phyloP scores from a whole-genome alignment of 768 basidiomycete species.

The Dentipellis sp. region DNA sequence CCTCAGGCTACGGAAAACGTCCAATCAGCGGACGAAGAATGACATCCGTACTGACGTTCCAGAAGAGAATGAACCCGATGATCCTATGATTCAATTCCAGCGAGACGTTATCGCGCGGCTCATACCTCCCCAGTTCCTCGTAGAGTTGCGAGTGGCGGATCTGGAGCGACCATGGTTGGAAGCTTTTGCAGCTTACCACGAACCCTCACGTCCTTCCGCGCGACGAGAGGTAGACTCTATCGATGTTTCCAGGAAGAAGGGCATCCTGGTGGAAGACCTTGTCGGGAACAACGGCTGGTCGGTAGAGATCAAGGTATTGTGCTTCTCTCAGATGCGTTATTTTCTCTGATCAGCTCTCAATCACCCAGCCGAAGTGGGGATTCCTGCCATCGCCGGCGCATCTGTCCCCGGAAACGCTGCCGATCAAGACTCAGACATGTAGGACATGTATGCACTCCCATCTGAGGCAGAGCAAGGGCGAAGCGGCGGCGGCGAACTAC shows the following conservation, averaged over 20 bases:
- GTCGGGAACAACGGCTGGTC: slow-evolving; percentile 56
- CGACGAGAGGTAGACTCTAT: slow-evolving; percentile 50
- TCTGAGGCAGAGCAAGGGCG: slow-evolving; percentile 33
- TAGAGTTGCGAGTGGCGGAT: slow-evolving; percentile 40
- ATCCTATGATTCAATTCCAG: slow-evolving; percentile 48
- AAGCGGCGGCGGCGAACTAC: slow-evolving; percentile 39
- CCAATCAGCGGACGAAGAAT: slow-evolving; percentile 14
- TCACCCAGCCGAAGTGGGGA: slow-evolving; percentile 87
- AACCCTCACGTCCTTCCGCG: slow-evolving; percentile 43
- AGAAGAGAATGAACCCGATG: slow-evolving; percentile 22
- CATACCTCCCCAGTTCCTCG: slow-evolving; percentile 51
- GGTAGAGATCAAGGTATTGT: slow-evolving; percentile 82
- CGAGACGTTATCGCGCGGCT: slow-evolving; percentile 52
- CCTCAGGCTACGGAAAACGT: slow-evolving; percentile 70
- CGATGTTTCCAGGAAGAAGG: slow-evolving; percentile 45
- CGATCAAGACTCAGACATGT: slow-evolving; percentile 64
- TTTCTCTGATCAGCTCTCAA: neutral
- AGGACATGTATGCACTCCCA: slow-evolving; percentile 87
- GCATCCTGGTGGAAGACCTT: slow-evolving; percentile 73
- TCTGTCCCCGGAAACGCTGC: slow-evolving; percentile 48
- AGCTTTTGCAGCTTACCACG: slow-evolving; percentile 34
- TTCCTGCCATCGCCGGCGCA: slow-evolving; percentile 65
- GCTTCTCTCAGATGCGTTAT: neutral
- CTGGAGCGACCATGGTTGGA: slow-evolving; percentile 51
- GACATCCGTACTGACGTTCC: slow-evolving; percentile 1